Evolutionary conservation across 352 stramenopile species (phyloP), one percentile per base, ranked within the genome.

Genomic region (Aphanomyces astaci): DNA sequence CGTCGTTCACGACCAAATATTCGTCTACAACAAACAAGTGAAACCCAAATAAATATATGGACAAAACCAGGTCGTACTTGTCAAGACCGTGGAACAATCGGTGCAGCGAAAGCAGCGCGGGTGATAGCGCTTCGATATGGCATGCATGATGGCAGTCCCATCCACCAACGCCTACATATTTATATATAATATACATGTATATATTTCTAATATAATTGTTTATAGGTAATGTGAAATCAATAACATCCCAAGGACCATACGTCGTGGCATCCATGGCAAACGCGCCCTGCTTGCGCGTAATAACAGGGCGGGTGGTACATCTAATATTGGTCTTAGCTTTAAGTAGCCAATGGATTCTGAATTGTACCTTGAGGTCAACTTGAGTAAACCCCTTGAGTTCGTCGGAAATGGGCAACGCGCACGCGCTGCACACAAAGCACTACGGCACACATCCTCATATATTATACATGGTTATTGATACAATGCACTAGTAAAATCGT

Each of bases 381-480:
- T 39, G 51, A 19, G 7, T 30, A n/a, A 39, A 40, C n/a, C 13
- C 51, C 9, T 24, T 25, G 22, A 59, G 7, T 10, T 30, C 51
- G 51, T 59, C 51, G 15, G n/a, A 7, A n/a, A 59, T 59, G 19
- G 22, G 24, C 11, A 24, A 4, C 51, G 7, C 13, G 51, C 51
- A 59, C 51, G 15, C 33, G 25, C 5, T 22, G 24, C 51, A 59
- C 25, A 59, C 51, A 59, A 59, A 59, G 51, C 48, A 55, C 48
- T 55, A 55, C 48, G 22, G n/a, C n/a, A n/a, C 2, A 30, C 27
- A n/a, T 31, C n/a, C n/a, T n/a, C n/a, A n/a, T n/a, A n/a, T n/a
- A n/a, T n/a, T n/a, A n/a, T n/a, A n/a, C n/a, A n/a, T n/a, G n/a
- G n/a, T n/a, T n/a, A n/a, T n/a, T n/a, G n/a, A n/a, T n/a, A n/a